phyloP scores from a whole-genome alignment of 495 filamentous ascomycete genomes.

The Xanthoparmelia taractica region DNA sequence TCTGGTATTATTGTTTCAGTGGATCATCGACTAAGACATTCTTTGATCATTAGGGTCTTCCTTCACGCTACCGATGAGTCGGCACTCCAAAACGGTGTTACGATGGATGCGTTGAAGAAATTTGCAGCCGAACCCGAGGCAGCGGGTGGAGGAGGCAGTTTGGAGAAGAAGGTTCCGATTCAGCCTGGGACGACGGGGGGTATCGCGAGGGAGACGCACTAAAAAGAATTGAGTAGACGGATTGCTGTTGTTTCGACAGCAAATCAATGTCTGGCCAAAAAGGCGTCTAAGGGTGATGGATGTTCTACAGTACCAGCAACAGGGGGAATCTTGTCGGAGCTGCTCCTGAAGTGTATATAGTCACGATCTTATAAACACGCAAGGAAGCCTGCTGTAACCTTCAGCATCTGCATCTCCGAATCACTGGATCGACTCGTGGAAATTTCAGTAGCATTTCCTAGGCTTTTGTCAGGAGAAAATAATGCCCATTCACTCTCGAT shows the following conservation, averaged over 20 bases:
- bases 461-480: neutral
- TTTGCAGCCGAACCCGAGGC: constrained; percentile 26
- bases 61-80: constrained; percentile 27
- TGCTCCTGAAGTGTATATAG: neutral
- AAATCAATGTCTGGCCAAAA: neutral
- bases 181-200: constrained; percentile 20
- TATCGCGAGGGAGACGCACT: constrained; percentile 27
- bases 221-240: neutral
- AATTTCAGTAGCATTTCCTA: neutral
- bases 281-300: neutral
- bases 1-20: neutral
- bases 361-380: neutral
- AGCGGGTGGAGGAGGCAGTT: constrained; percentile 13
- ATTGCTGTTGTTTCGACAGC: neutral
- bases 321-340: neutral
- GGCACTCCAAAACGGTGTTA: constrained; percentile 26
- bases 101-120: constrained; percentile 28
- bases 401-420: neutral
- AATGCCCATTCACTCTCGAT: neutral
- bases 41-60: constrained; percentile 19
- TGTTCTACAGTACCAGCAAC: neutral
- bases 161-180: constrained; percentile 22
- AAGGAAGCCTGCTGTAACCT: neutral
- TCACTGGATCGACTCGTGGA: neutral
- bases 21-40: neutral